phyloP scores from a whole-genome alignment of 2,329 filamentous ascomycete species.

The Penicillium sclerotigenum region DNA sequence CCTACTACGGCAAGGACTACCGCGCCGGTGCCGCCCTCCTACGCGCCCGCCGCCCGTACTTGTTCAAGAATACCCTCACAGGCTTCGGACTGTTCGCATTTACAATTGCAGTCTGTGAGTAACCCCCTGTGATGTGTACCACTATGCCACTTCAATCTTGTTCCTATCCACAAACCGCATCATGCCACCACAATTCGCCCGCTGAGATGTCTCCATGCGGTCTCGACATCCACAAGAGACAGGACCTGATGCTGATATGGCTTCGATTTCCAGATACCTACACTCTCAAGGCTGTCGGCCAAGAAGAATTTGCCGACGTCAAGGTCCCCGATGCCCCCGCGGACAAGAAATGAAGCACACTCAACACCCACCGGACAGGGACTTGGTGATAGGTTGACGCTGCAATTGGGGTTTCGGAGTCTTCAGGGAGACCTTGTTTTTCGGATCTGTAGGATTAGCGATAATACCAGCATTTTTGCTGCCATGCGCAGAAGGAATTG shows the following conservation, averaged over 20 bases:
- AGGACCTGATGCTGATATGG: constrained; percentile 2
- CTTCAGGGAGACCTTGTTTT: constrained; percentile 16
- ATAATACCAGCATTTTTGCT: constrained; percentile 13
- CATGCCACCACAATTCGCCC: constrained; percentile 4
- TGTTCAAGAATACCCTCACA: constrained; percentile 82
- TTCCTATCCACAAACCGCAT: neutral
- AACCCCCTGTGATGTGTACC: neutral
- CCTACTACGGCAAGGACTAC: constrained; percentile 89
- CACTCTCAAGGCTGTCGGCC: constrained; percentile 80
- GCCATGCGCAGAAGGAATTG: constrained; percentile 19
- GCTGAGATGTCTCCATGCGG: neutral
- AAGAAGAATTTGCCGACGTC: constrained; percentile 96
- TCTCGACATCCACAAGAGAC: neutral
- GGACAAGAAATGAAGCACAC: constrained; percentile 27
- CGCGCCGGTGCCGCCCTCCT: constrained; percentile 85
- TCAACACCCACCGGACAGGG: neutral
- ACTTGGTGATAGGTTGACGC: neutral
- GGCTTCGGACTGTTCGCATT: constrained; percentile 72
- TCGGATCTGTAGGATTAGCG: constrained; percentile 15
- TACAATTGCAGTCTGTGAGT: constrained; percentile 83
- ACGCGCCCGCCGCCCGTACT: constrained; percentile 84
- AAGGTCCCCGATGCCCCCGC: constrained; percentile 73
- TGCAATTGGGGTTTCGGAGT: constrained; percentile 21
- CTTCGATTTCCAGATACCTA: constrained; percentile 56
- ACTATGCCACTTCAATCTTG: neutral